Base-by-base conservation (phyloP, 345 rosid genomes). In the Conringia planisiliqua region DNA sequence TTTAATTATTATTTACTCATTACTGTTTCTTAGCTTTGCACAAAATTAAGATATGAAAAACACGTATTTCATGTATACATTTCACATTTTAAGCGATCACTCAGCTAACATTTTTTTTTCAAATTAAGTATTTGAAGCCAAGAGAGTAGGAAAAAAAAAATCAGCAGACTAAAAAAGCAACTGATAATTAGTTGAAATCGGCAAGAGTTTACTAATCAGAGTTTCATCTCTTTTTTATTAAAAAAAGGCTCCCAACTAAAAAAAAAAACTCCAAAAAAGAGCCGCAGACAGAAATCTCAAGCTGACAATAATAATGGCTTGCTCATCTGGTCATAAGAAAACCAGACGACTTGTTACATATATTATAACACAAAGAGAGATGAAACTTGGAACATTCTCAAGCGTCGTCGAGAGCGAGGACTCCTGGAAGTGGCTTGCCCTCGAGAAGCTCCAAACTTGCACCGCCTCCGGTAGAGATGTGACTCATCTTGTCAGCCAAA, bases 401-500 rank as follows among this genome's bases (percentile, higher is more conserved):
- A 26, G 92, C 97, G 57, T 90, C 94, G 5, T 90, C 92, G 10
- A 90, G 89, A 66, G 97, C 97, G 32, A 88, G 72, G 55, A 90
- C 94, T 82, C 94, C 94, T 5, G 97, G 97, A 72, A 90, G 94
- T 66, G 81, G 85, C 77, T 90, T 88, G 3, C 97, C 97, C 74
- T 90, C 97, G 68, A 90, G 80, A 81, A 90, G 79, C 80, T 90
- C 97, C 87, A 90, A 87, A 82, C 97, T 88, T 16, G 97, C 97
- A 79, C 97, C 97, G 1, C 97, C 97, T 71, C 97, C 97, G 0
- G 94, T 90, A 60, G 97, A 90, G 72, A 90, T 90, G 88, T 90
- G 97, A 56, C 97, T 88, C 97, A 90, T 88, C 36, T 81, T 86
- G 32, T 81, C 81, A 29, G 97, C 97, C 71, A 90, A 86, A 72